Evolutionary conservation across 345 rosid species (phyloP).

Genomic region (Euclidium syriacum): DNA sequence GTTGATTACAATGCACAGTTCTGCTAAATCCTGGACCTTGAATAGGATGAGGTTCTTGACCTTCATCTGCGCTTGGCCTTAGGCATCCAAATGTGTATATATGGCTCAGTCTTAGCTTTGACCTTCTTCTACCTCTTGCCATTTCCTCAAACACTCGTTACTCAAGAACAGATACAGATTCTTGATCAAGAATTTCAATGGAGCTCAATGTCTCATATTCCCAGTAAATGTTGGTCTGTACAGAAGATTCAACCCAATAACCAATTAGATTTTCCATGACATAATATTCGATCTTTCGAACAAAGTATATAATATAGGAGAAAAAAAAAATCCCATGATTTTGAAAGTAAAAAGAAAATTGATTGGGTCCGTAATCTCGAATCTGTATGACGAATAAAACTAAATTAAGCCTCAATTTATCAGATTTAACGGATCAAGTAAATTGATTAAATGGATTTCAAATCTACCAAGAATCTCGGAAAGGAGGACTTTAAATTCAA

Average conservation of each 20-base stretch:
- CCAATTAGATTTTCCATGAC: neutral
- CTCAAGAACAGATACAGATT: neutral
- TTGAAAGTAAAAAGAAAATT: neutral
- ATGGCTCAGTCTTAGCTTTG: conserved; percentile 48
- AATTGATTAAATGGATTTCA: neutral
- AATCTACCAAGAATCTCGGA: conserved; percentile 3
- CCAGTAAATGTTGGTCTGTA: conserved; percentile 1
- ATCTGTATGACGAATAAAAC: neutral
- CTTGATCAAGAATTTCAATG: neutral
- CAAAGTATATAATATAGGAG: neutral
- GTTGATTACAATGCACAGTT: conserved; percentile 73
- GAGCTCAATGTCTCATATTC: conserved; percentile 1
- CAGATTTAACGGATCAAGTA: conserved; percentile 3
- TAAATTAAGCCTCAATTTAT: neutral
- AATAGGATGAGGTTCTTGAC: conserved; percentile 48
- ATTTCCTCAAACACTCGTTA: conserved; percentile 31
- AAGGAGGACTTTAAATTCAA: neutral
- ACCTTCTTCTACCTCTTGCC: conserved; percentile 77
- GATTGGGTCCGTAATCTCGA: neutral
- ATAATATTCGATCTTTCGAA: neutral
- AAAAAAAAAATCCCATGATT: neutral
- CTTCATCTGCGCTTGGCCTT: conserved; percentile 44
- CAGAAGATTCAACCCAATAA: neutral
- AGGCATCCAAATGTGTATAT: conserved; percentile 80
- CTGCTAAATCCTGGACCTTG: conserved; percentile 71